A percentile compares a stretch with the other conserved stretches of the same genome.
phyloP scores from a whole-genome alignment of 345 rosid species.

The Isatis tinctoria region DNA sequence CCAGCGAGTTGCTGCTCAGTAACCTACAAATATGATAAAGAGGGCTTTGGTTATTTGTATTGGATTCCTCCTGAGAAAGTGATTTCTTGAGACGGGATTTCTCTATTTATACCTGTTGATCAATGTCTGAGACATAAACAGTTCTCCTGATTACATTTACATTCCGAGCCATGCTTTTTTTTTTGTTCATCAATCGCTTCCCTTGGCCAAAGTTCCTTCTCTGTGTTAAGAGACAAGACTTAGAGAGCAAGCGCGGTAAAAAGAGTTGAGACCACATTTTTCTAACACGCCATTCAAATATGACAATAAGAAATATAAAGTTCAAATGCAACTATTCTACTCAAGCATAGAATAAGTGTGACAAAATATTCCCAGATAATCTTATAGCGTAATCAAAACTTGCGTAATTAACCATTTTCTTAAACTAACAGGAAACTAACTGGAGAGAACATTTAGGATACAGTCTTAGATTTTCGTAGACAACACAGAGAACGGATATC shows the following conservation, averaged over 20 bases:
- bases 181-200: slow-evolving; percentile 52
- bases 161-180: slow-evolving; percentile 45
- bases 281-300: neutral
- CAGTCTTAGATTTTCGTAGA: neutral
- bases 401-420: neutral
- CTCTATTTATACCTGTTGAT: slow-evolving; percentile 15
- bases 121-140: slow-evolving; percentile 22
- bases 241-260: neutral
- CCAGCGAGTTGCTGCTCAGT: slow-evolving; percentile 95
- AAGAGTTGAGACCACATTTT: neutral
- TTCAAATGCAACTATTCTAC: neutral
- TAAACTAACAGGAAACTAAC: neutral
- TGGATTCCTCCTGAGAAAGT: neutral
- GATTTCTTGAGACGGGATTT: neutral
- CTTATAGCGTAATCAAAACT: neutral
- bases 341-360: neutral
- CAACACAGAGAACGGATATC: no score
- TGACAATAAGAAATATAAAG: neutral
- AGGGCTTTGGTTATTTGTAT: neutral
- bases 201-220: slow-evolving; percentile 59
- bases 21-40: slow-evolving; percentile 38
- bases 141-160: slow-evolving; percentile 20
- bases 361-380: neutral
- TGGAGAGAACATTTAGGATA: neutral
- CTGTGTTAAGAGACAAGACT: slow-evolving; percentile 32